phyloP scores from a whole-genome alignment of 2,329 filamentous ascomycete genomes.

The Fusarium napiforme region DNA sequence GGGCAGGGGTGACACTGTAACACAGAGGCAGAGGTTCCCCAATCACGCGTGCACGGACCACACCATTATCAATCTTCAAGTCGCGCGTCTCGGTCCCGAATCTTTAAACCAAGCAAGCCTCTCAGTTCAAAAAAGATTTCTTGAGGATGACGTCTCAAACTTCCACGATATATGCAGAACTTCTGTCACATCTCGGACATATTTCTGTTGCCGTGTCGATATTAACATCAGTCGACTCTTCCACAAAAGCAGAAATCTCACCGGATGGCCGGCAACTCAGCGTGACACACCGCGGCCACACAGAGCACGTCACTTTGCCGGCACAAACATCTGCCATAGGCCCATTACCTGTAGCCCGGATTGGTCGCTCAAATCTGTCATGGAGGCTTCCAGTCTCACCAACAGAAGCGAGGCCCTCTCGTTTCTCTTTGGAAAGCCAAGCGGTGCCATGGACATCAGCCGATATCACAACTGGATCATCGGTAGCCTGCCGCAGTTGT shows the following conservation, averaged over 20 bases:
- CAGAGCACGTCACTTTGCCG: constrained; percentile 55
- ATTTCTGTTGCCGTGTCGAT: constrained; percentile 68
- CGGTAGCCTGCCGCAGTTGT: constrained; percentile 58
- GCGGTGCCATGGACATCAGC: constrained; percentile 66
- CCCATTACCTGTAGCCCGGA: constrained; percentile 52
- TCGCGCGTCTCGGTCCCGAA: constrained; percentile 11
- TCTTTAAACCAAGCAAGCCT: neutral
- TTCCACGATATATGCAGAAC: constrained; percentile 69
- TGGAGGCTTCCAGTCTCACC: constrained; percentile 64
- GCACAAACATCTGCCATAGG: constrained; percentile 51
- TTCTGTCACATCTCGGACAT: constrained; percentile 72
- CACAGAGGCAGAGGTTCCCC: neutral
- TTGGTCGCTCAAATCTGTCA: constrained; percentile 52
- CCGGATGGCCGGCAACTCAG: constrained; percentile 58
- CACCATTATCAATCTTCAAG: constrained; percentile 14
- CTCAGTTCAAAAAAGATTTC: neutral
- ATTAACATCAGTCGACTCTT: constrained; percentile 53
- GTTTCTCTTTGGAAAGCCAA: constrained; percentile 51
- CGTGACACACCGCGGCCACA: constrained; percentile 58
- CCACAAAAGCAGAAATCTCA: constrained; percentile 58
- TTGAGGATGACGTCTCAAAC: constrained; percentile 28
- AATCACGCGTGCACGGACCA: constrained; percentile 40
- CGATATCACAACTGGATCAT: constrained; percentile 55
- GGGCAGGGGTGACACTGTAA: constrained; percentile 21
- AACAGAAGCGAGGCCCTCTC: constrained; percentile 36